Base-by-base conservation (phyloP, 441 rosid genomes). In the Euphorbia corollata region DNA sequence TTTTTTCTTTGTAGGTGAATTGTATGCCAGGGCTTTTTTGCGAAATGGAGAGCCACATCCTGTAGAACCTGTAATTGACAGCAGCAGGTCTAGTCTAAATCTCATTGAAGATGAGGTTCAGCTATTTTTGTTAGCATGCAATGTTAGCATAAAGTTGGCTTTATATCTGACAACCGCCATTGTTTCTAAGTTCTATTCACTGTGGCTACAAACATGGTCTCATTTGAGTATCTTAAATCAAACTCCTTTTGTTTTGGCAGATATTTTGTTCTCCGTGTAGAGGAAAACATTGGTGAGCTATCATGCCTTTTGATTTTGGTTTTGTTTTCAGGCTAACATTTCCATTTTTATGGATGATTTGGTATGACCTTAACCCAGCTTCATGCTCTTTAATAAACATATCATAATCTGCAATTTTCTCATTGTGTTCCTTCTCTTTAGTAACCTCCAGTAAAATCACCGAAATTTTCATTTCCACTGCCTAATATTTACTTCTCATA, bases 191-290 rank as follows among this genome's bases (percentile, higher is more conserved):
- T 77, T 71, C 48, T 68, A 34, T 36, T 61, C 43, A 19, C 47
- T 12, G 41, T 74, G 11, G 36, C 47, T 23, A 39, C 18, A 62
- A 50, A 30, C 13, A 34, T n/a, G 32, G 45, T 39, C 53, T 68
- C 45, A n/a, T 16, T 32, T 70, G 72, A 73, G 61, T 70, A 63
- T 69, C 75, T n/a, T 75, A 43, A 68, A 50, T 63, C 68, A 11
- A 53, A 34, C 1, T n/a, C 24, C 71, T 78, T 77, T 75, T n/a
- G n/a, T 69, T 70, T 79, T 64, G 83, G 89, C 89, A 93, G 99
- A 84, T 93, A 93, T 75, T 93, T 93, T 83, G 99, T 91, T 71
- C 93, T 94, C 75, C 96, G 97, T 68, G 78, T 91, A 78, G 99
- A 91, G 83, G 99, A 94, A 84, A 82, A 78, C 60, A 86, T 94